These are phyloP conservation scores for Mitragyna speciosa DNA, from an alignment of 257 asterid species.

Conservation along the genomic window DNA sequence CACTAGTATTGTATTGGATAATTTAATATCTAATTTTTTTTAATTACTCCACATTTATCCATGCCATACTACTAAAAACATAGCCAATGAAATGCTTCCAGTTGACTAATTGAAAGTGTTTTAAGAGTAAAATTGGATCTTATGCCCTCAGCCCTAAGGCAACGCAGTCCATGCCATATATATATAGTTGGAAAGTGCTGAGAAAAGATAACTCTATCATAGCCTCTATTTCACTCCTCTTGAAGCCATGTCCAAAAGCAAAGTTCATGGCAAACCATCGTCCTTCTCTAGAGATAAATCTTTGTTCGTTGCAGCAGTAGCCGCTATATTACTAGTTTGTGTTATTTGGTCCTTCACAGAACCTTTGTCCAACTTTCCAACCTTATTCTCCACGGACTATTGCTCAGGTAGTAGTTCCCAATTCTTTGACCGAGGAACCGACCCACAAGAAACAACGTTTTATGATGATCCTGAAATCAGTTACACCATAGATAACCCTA, in stretches of 20 bases:
- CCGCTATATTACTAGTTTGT: conserved; percentile 31
- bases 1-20: too few relatives aligned
- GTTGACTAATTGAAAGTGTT: neutral
- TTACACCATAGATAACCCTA: conserved; percentile 58
- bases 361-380: conserved; percentile 42
- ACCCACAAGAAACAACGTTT: conserved; percentile 46
- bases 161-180: neutral
- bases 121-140: too few relatives aligned
- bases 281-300: conserved; percentile 23
- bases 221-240: neutral
- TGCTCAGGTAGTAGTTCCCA: conserved; percentile 3
- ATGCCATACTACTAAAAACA: too few relatives aligned
- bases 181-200: neutral
- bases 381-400: conserved; percentile 12
- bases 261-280: conserved; percentile 33
- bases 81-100: neutral
- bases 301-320: conserved; percentile 26
- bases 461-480: conserved; percentile 56
- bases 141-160: neutral
- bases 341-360: conserved; percentile 39
- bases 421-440: conserved; percentile 26
- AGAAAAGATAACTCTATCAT: neutral
- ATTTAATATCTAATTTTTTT: too few relatives aligned
- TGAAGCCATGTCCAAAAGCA: conserved; percentile 35
- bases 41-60: too few relatives aligned